Conservation (phyloP, 2,329 filamentous ascomycete species). For the Hypoxylon sp. region DNA sequence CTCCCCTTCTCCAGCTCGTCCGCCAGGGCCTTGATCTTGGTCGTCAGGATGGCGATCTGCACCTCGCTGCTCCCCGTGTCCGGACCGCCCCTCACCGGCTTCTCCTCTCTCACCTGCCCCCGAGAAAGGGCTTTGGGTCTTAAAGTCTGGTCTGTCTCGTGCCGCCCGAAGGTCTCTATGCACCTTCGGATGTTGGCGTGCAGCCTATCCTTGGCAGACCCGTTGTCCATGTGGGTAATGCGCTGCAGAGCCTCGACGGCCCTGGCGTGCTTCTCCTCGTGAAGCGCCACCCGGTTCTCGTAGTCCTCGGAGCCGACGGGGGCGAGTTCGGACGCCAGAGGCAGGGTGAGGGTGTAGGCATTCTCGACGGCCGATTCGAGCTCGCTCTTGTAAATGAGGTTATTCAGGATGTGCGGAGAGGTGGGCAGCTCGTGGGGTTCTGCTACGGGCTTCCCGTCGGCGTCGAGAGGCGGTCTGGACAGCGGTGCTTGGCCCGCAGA, state of each 20-base stretch:
- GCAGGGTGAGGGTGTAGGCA: constrained; percentile 73
- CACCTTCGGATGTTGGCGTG: constrained; percentile 86
- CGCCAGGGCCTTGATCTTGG: constrained; percentile 86
- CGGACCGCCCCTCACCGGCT: constrained; percentile 73
- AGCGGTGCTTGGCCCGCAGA: constrained; percentile 60
- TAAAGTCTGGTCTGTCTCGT: constrained; percentile 80
- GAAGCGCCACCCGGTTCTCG: constrained; percentile 49
- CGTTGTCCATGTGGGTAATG: constrained; percentile 80
- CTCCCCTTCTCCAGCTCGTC: constrained; percentile 71
- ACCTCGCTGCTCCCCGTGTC: constrained; percentile 97
- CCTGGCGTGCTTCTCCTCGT: constrained; percentile 66
- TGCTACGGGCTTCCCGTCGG: constrained; percentile 52
- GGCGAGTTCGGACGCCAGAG: constrained; percentile 50
- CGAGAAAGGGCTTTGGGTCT: constrained; percentile 64
- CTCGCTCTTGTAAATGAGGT: constrained; percentile 74
- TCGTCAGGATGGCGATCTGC: constrained; percentile 94
- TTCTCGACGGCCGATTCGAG: constrained; percentile 70
- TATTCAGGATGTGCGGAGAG: constrained; percentile 70
- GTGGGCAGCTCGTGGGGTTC: constrained; percentile 55
- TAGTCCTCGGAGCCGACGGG: constrained; percentile 52
- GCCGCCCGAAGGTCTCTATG: constrained; percentile 86
- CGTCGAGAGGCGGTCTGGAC: constrained; percentile 50
- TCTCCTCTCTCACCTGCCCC: constrained; percentile 51
- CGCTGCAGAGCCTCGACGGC: constrained; percentile 79
- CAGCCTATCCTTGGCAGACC: constrained; percentile 77